phyloP scores from a whole-genome alignment of 2,329 filamentous ascomycete species.

The Didymella glomerata region DNA sequence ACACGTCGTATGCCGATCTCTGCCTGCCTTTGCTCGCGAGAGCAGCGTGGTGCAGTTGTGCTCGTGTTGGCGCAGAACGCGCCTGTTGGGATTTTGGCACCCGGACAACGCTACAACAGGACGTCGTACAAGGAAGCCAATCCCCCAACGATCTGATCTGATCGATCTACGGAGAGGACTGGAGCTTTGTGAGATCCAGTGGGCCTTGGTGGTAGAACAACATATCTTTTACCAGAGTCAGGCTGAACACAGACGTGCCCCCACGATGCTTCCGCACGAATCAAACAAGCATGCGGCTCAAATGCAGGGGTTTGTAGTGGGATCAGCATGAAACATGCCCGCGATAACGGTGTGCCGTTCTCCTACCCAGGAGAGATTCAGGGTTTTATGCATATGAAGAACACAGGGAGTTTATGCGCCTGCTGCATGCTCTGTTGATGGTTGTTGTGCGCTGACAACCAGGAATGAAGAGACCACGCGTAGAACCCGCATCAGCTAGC shows the following conservation, averaged over 20 bases:
- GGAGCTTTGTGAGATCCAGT: slow-evolving; percentile 13
- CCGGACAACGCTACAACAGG: slow-evolving; percentile 1
- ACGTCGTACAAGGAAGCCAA: slow-evolving; percentile 7
- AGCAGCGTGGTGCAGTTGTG: not conserved
- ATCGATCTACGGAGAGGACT: slow-evolving; percentile 7
- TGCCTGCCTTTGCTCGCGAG: slow-evolving; percentile 2
- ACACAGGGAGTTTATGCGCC: not conserved
- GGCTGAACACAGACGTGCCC: slow-evolving; percentile 1
- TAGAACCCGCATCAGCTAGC: not conserved
- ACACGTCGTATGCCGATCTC: slow-evolving; percentile 12
- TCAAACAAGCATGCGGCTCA: slow-evolving; percentile 16
- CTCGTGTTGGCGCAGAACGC: slow-evolving; percentile 3
- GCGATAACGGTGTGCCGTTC: slow-evolving; percentile 16
- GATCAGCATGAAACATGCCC: slow-evolving; percentile 17
- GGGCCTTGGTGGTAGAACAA: slow-evolving; percentile 8
- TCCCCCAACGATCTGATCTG: slow-evolving; percentile 4
- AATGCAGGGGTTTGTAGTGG: slow-evolving; percentile 18
- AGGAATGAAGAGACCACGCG: not conserved
- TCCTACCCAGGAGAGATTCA: not conserved
- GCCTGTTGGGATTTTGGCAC: not conserved
- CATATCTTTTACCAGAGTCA: slow-evolving; percentile 14
- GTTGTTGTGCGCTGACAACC: not conserved
- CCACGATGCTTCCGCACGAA: slow-evolving; percentile 12
- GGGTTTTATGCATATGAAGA: slow-evolving; percentile 8
- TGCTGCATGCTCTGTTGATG: not conserved